phyloP scores from a whole-genome alignment of 2,329 filamentous ascomycete genomes.

The Diaporthe ampelina region DNA sequence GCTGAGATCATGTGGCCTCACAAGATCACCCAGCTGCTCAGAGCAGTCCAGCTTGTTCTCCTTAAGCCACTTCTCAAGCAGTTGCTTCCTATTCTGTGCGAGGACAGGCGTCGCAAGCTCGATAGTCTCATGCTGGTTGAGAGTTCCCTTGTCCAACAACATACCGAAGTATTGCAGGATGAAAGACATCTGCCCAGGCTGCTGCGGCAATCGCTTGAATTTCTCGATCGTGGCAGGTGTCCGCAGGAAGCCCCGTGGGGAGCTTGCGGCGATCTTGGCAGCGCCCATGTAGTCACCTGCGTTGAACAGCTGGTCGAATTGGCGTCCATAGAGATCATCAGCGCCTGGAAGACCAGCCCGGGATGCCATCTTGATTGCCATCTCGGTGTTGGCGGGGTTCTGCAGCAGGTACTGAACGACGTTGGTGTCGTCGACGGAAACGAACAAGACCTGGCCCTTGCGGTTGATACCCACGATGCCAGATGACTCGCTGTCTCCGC shows the following conservation, averaged over 20 bases:
- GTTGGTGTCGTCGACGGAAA: slow-evolving; percentile 91
- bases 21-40: slow-evolving; percentile 94
- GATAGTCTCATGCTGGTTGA: slow-evolving; percentile 94
- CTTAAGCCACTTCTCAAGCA: slow-evolving; percentile 97
- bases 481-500: slow-evolving; percentile 83
- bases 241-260: slow-evolving; percentile 93
- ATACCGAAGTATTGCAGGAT: slow-evolving; percentile 99
- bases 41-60: slow-evolving; percentile 97
- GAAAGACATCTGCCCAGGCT: slow-evolving; percentile 89
- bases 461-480: slow-evolving; percentile 97
- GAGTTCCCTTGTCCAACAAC: slow-evolving; percentile 91
- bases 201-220: slow-evolving; percentile 88
- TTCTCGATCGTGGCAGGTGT: slow-evolving; percentile 96
- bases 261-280: slow-evolving; percentile 96
- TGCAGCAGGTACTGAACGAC: slow-evolving; percentile 96
- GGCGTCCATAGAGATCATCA: slow-evolving; percentile 91
- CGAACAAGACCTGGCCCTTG: slow-evolving; percentile 95
- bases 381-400: slow-evolving; percentile 92
- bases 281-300: slow-evolving; percentile 87
- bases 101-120: slow-evolving; percentile 95
- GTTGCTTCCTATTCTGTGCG: slow-evolving; percentile 92
- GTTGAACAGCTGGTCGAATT: slow-evolving; percentile 90
- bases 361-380: slow-evolving; percentile 96
- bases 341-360: slow-evolving; percentile 94
- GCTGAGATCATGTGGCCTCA: slow-evolving; percentile 89